Conservation (phyloP, 257 asterid genomes). For the Solanum chiquidenum region DNA sequence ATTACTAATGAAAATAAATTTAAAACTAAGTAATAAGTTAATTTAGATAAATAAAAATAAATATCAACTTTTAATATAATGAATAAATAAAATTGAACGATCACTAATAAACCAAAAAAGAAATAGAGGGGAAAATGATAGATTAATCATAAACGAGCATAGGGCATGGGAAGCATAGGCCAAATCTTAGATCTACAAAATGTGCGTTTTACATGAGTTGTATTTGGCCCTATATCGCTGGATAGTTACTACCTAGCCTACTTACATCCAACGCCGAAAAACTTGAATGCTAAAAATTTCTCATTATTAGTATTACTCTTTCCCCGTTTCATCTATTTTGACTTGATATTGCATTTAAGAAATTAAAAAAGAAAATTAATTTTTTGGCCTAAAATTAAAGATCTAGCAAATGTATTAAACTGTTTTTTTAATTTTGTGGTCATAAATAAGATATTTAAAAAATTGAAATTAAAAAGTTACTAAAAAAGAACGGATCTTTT, state of each 20-base stretch:
- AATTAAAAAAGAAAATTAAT: too few relatives aligned
- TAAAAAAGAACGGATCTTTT: too few relatives aligned
- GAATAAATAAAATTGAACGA: background rate
- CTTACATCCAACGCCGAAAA: background rate
- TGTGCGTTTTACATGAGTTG: background rate
- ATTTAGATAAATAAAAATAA: background rate
- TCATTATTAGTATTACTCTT: background rate
- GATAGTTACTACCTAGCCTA: background rate
- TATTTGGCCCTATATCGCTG: background rate
- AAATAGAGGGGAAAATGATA: background rate
- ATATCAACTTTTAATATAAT: background rate
- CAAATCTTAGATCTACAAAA: background rate
- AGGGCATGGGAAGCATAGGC: background rate
- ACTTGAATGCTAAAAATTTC: background rate
- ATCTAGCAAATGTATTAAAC: too few relatives aligned
- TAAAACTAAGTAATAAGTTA: too few relatives aligned
- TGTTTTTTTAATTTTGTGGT: too few relatives aligned
- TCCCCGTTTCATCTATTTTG: too few relatives aligned
- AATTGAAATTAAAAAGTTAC: too few relatives aligned
- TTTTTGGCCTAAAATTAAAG: too few relatives aligned
- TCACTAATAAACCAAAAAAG: background rate
- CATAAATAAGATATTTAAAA: too few relatives aligned
- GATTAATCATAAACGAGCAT: background rate
- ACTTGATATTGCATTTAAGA: rapidly evolving
- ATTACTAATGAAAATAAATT: too few relatives aligned